Base-by-base conservation (phyloP, 1,284 basidiomycete genomes). In the Naganishia cerealis region DNA sequence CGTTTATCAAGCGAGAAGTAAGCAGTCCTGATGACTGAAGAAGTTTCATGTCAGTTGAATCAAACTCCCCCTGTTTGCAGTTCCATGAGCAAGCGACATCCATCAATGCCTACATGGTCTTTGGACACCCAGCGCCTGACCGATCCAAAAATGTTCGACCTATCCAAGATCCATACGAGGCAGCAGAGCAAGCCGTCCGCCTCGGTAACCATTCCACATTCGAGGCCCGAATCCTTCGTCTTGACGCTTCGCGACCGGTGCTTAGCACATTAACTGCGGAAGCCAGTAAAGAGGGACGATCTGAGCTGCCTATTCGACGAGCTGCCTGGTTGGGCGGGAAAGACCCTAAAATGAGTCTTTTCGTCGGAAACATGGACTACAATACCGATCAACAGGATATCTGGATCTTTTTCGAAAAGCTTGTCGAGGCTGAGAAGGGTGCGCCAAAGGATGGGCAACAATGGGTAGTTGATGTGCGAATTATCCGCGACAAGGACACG, bases 331-430 rank as follows among this genome's bases (percentile, higher is more conserved):
- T 75, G 63, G 75, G 75, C 36, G 78, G 76, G 3, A 78, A 77
- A 1, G 89, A 94, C 76, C 89, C 90, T n/a, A 92, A 91, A 77
- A 82, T 86, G 71, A 91, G 89, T 21, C 77, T 96, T 16, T 98
- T 98, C 75, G 89, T 98, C 9, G 95, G 95, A 16, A 94, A 91
- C 72, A 83, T 98, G 71, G 94, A 97, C 77, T 97, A 97, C 78
- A 90, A 88, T 59, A 88, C 89, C 74, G 90, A 89, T 75, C 95
- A 98, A 74, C 91, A 96, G 76, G 92, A 94, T 74, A 78, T 98
- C 56, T 83, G 94, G 26, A 85, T 84, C 15, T 94, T 92, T 78
- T 95, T 97, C 71, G 94, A 98, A 79, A 85, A 84, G 8, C 79
- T 94, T 29, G 79, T 98, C 21, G 84, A 82, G 38, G 83, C 85